Percentiles rank a stretch among this genome's conserved stretches.
These are phyloP conservation scores for Fusarium sp. DNA, from an alignment of 2,329 filamentous ascomycete genomes.

Conservation along the genomic window DNA sequence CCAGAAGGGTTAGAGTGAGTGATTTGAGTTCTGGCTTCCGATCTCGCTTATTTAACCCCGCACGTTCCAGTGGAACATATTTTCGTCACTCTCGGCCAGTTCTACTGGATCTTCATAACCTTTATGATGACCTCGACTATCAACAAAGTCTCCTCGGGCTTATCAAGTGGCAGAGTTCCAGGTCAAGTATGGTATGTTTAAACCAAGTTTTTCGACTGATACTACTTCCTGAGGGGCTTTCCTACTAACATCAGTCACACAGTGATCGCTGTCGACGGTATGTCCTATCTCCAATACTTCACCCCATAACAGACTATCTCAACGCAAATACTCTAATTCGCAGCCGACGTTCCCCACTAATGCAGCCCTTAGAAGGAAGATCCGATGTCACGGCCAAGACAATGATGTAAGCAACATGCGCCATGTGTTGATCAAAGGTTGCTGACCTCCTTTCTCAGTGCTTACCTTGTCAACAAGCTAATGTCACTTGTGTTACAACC, in stretches of 20 bases:
- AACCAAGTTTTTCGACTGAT: background rate
- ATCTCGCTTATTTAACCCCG: conserved; percentile 13
- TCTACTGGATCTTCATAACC: background rate
- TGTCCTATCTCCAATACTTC: background rate
- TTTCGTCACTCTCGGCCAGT: conserved; percentile 3
- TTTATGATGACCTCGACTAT: background rate
- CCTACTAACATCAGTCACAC: background rate
- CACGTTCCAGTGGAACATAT: background rate
- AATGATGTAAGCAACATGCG: conserved; percentile 2
- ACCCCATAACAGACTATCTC: background rate
- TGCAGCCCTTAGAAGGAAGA: conserved; percentile 14
- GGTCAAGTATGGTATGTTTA: conserved; percentile 25
- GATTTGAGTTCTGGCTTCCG: background rate
- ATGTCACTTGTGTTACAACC: conserved; percentile 15
- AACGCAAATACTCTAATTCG: background rate
- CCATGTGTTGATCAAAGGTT: background rate
- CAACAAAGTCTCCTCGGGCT: background rate
- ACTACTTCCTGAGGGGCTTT: background rate
- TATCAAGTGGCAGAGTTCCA: background rate
- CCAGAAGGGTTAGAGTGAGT: background rate
- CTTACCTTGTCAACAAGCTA: conserved; percentile 5
- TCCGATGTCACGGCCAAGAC: conserved; percentile 20
- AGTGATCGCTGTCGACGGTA: conserved; percentile 35
- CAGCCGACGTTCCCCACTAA: background rate
- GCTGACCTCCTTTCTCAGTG: background rate